Evolutionary conservation across 495 filamentous ascomycete genomes (phyloP).

Genomic region (Articulospora tetracladia): DNA sequence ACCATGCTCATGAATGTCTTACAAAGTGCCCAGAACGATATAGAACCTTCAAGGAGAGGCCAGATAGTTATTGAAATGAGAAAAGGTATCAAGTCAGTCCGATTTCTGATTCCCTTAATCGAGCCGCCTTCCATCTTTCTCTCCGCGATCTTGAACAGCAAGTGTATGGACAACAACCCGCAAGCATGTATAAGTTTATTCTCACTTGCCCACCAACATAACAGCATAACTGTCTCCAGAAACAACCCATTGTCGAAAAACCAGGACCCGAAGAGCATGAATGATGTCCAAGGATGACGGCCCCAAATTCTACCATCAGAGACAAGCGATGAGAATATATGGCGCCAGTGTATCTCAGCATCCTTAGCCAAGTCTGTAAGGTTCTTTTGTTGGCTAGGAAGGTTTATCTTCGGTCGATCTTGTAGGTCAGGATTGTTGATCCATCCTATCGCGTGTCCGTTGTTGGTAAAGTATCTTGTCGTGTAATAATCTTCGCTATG

Average conservation of each 20-base stretch:
- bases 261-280: neutral
- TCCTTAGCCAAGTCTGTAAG: neutral
- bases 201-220: neutral
- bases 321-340: neutral
- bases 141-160: neutral
- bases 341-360: neutral
- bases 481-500: neutral
- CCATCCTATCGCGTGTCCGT: neutral
- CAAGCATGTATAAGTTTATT: neutral
- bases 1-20: too few relatives aligned
- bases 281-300: neutral
- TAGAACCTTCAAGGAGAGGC: neutral
- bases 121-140: neutral
- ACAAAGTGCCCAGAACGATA: neutral
- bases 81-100: neutral
- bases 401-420: neutral
- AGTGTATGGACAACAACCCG: neutral
- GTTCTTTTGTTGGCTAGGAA: neutral
- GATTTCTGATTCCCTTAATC: neutral
- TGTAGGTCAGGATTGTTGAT: neutral
- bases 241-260: neutral
- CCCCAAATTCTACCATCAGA: neutral
- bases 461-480: neutral
- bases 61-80: neutral
- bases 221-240: neutral